phyloP scores from a whole-genome alignment of 2,329 filamentous ascomycete genomes.

The Chaetomium sp. region DNA sequence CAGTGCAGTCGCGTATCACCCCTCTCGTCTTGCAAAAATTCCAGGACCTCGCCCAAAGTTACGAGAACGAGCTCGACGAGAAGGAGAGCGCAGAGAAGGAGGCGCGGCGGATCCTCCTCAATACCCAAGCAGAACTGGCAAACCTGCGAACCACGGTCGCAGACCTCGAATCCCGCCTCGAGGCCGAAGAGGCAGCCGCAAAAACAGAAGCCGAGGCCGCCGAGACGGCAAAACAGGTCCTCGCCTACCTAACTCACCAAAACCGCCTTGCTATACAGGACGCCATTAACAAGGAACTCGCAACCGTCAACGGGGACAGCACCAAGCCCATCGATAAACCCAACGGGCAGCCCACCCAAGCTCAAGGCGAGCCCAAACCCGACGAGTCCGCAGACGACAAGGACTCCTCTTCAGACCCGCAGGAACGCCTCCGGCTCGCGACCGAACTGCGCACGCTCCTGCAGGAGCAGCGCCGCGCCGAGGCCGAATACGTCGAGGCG shows the following conservation, averaged over 20 bases:
- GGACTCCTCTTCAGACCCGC: slow-evolving; percentile 47
- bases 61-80: slow-evolving; percentile 74
- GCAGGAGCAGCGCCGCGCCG: slow-evolving; percentile 61
- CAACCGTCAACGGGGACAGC: slow-evolving; percentile 51
- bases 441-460: slow-evolving; percentile 59
- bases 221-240: slow-evolving; percentile 44
- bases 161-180: slow-evolving; percentile 58
- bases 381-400: slow-evolving; percentile 44
- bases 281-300: slow-evolving; percentile 55
- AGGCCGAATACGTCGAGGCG: slow-evolving; percentile 69
- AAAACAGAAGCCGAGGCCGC: slow-evolving; percentile 56
- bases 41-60: slow-evolving; percentile 67
- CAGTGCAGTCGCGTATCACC: slow-evolving; percentile 69
- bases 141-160: slow-evolving; percentile 61
- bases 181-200: slow-evolving; percentile 56
- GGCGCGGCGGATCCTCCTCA: slow-evolving; percentile 65
- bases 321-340: slow-evolving; percentile 47
- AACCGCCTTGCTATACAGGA: slow-evolving; percentile 56
- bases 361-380: slow-evolving; percentile 33
- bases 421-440: slow-evolving; percentile 60
- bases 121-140: slow-evolving; percentile 68
- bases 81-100: slow-evolving; percentile 71
- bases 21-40: slow-evolving; percentile 72
- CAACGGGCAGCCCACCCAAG: slow-evolving; percentile 52
- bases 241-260: slow-evolving; percentile 47